Conservation (phyloP, 2,329 filamentous ascomycete genomes). For the Endoconidiophora polonica region DNA sequence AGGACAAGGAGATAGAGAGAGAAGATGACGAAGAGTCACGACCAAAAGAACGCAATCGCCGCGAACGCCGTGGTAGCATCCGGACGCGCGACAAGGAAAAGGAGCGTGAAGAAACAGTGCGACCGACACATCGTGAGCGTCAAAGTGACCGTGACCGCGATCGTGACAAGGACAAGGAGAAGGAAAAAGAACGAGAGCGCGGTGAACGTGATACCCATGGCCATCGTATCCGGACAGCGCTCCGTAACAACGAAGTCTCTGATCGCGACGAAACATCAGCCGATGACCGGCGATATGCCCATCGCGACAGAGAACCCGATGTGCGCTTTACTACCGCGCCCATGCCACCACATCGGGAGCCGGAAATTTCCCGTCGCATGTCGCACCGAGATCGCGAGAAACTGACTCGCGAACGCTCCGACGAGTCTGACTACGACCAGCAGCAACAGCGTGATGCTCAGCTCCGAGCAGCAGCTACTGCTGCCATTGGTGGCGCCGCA, state of each 20-base stretch:
- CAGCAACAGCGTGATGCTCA: not conserved
- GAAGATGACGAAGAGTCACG: slow-evolving; percentile 9
- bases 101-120: slow-evolving; percentile 8
- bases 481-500: no score
- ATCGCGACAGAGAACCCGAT: slow-evolving; percentile 13
- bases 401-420: slow-evolving; percentile 1
- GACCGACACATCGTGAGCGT: not conserved
- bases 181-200: slow-evolving; percentile 9
- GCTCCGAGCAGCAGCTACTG: no score
- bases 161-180: slow-evolving; percentile 7
- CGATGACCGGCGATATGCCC: slow-evolving; percentile 14
- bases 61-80: slow-evolving; percentile 11
- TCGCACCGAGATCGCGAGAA: slow-evolving; percentile 3
- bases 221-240: slow-evolving; percentile 3
- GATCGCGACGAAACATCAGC: slow-evolving; percentile 13
- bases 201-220: slow-evolving; percentile 10
- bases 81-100: slow-evolving; percentile 8
- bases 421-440: slow-evolving; percentile 9
- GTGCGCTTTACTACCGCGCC: slow-evolving; percentile 6
- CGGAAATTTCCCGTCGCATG: not conserved
- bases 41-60: slow-evolving; percentile 7
- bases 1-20: slow-evolving; percentile 14
- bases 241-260: slow-evolving; percentile 7
- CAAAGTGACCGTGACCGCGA: slow-evolving; percentile 13
- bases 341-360: not conserved